Percentiles rank a stretch among this genome's conserved stretches.
Evolutionary conservation across 164 flowering plant genomes (phyloP).

Genomic region (Vitis rupestris): DNA sequence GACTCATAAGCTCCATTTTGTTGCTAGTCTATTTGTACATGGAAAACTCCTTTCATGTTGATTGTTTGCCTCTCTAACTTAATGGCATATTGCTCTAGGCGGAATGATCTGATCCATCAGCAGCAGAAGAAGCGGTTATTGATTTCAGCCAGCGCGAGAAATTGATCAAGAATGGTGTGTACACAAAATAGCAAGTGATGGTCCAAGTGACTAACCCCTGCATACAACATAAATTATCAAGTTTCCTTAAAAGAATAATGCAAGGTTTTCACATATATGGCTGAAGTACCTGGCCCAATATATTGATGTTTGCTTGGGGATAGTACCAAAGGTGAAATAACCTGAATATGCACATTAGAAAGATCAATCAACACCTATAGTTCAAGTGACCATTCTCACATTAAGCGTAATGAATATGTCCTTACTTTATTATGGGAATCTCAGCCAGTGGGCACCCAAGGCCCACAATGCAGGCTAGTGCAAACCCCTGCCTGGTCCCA

Average conservation of each 20-base stretch:
- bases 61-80: no score
- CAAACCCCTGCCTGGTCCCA: slow-evolving; percentile 66
- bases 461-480: slow-evolving; percentile 72
- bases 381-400: no score
- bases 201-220: slow-evolving; percentile 41
- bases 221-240: slow-evolving; percentile 7
- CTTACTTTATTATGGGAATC: slow-evolving; percentile 86
- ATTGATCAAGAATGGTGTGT: slow-evolving; percentile 69
- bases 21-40: no score
- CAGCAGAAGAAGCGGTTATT: slow-evolving; percentile 12
- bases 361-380: background rate
- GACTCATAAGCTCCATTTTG: no score
- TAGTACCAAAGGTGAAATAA: slow-evolving; percentile 80
- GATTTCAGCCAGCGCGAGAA: slow-evolving; percentile 71
- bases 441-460: slow-evolving; percentile 82
- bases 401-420: background rate
- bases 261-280: background rate
- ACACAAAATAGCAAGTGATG: slow-evolving; percentile 68
- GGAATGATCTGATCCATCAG: slow-evolving; percentile 12
- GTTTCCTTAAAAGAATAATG: background rate
- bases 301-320: slow-evolving; percentile 68
- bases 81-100: background rate
- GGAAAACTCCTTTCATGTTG: no score
- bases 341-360: slow-evolving; percentile 34
- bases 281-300: slow-evolving; percentile 66